Percentiles rank a stretch among this genome's conserved stretches.
Evolutionary conservation across 352 stramenopile species (phyloP).

Genomic region (Globisporangium viniferum): DNA sequence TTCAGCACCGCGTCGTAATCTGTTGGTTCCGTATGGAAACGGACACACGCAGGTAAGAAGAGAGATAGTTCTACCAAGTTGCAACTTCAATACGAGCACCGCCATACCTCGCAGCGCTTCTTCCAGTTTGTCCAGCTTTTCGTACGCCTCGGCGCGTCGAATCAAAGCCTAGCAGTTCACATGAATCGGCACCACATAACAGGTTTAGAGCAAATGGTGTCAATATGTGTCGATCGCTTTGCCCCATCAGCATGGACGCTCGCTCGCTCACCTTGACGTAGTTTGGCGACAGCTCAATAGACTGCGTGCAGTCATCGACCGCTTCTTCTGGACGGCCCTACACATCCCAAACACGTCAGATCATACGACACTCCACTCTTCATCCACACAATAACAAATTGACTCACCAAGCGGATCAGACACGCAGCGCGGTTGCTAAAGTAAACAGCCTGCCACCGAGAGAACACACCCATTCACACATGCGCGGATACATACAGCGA

Average conservation of each 20-base stretch:
- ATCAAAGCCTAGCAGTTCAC: conserved; percentile 60
- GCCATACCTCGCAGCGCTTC: conserved; percentile 85
- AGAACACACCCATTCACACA: neutral
- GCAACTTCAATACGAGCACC: neutral
- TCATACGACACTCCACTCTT: neutral
- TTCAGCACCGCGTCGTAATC: conserved; percentile 91
- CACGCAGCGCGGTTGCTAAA: conserved; percentile 85
- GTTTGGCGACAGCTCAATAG: conserved; percentile 92
- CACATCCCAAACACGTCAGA: neutral
- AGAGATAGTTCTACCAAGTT: too few relatives aligned
- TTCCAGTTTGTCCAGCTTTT: conserved; percentile 93
- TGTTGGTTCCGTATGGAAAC: conserved; percentile 1
- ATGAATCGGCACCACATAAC: neutral
- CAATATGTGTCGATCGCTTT: too few relatives aligned
- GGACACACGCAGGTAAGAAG: neutral
- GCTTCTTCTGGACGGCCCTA: conserved; percentile 80
- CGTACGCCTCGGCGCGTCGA: conserved; percentile 88
- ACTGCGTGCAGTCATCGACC: conserved; percentile 93
- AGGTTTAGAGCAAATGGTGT: too few relatives aligned
- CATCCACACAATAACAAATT: neutral
- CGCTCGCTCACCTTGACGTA: conserved; percentile 90
- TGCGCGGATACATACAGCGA: neutral
- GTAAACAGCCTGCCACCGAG: conserved; percentile 60
- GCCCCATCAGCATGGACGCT: conserved; percentile 9
- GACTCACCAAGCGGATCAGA: conserved; percentile 52